Percentiles rank a stretch among this genome's conserved stretches.
Conservation (phyloP, 2,329 filamentous ascomycete genomes). For the Pezizomycotina sp. region DNA sequence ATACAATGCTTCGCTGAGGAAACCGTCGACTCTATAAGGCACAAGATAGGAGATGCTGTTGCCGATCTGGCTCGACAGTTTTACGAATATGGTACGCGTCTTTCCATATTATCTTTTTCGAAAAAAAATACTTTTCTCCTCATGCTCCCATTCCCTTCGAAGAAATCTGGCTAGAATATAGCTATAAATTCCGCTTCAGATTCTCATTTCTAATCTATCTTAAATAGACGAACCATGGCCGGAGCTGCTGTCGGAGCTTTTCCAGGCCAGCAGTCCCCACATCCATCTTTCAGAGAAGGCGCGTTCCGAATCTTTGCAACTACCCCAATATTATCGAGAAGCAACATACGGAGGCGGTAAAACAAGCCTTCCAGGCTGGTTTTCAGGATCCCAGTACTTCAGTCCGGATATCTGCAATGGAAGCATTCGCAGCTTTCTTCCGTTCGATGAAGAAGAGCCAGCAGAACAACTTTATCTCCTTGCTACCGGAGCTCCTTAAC, state of each 20-base stretch:
- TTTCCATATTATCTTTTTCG: constrained; percentile 1
- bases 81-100: constrained; percentile 62
- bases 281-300: constrained; percentile 71
- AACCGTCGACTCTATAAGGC: constrained; percentile 56
- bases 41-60: constrained; percentile 95
- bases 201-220: constrained; percentile 4
- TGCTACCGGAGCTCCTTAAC: constrained; percentile 84
- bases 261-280: constrained; percentile 72
- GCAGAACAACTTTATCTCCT: constrained; percentile 69
- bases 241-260: constrained; percentile 70
- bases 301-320: constrained; percentile 92
- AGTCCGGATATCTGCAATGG: constrained; percentile 87
- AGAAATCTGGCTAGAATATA: too few species aligned
- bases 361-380: constrained; percentile 73
- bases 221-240: constrained; percentile 64
- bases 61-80: constrained; percentile 92
- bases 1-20: constrained; percentile 36
- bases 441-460: constrained; percentile 73
- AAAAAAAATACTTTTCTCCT: background rate
- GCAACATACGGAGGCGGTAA: constrained; percentile 81
- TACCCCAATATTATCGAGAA: constrained; percentile 92
- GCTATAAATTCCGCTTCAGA: background rate
- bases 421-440: constrained; percentile 94
- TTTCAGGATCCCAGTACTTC: constrained; percentile 68
- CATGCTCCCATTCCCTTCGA: constrained; percentile 1